These are phyloP conservation scores for Claviceps monticola DNA, from an alignment of 2,329 filamentous ascomycete species.

Conservation along the genomic window DNA sequence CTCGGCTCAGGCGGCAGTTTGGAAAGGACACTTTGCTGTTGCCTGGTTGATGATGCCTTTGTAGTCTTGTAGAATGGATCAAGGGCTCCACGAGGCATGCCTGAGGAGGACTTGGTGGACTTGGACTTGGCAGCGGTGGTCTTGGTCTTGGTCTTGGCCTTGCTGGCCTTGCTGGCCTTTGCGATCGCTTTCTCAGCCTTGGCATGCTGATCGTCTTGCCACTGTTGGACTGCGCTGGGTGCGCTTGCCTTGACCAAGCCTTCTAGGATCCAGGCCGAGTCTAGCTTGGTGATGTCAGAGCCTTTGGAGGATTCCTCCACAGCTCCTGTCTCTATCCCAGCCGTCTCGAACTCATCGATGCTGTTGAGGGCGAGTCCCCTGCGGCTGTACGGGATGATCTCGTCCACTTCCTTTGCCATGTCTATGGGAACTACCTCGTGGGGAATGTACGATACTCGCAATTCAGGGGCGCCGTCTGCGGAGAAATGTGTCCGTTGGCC, in stretches of 20 bases:
- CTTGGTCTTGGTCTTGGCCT: conserved; percentile 5
- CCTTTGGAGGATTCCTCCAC: conserved; percentile 18
- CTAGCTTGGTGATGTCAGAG: conserved; percentile 53
- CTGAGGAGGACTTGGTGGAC: conserved; percentile 7
- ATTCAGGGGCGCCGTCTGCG: conserved; percentile 61
- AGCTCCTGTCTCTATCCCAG: conserved; percentile 8
- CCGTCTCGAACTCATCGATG: conserved; percentile 47
- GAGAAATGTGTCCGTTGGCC: conserved; percentile 55
- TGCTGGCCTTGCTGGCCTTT: conserved; percentile 5
- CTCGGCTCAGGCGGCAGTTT: conserved; percentile 4
- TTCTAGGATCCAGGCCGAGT: conserved; percentile 30
- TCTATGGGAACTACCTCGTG: conserved; percentile 65
- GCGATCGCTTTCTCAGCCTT: conserved; percentile 12
- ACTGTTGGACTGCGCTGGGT: conserved; percentile 14
- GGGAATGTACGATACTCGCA: conserved; percentile 68
- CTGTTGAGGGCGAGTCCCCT: conserved; percentile 46
- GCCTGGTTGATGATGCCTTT: conserved; percentile 15
- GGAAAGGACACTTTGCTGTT: not conserved
- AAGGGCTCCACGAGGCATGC: conserved; percentile 18
- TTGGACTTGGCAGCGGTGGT: conserved; percentile 11
- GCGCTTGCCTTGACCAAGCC: conserved; percentile 15
- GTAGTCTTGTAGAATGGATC: conserved; percentile 28
- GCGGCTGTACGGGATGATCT: conserved; percentile 35
- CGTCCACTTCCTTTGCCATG: conserved; percentile 56
- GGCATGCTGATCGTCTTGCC: conserved; percentile 13